Evolutionary conservation across 192 early-diverging fungal genomes (phyloP).

Genomic region (Anaeromyces robustus): DNA sequence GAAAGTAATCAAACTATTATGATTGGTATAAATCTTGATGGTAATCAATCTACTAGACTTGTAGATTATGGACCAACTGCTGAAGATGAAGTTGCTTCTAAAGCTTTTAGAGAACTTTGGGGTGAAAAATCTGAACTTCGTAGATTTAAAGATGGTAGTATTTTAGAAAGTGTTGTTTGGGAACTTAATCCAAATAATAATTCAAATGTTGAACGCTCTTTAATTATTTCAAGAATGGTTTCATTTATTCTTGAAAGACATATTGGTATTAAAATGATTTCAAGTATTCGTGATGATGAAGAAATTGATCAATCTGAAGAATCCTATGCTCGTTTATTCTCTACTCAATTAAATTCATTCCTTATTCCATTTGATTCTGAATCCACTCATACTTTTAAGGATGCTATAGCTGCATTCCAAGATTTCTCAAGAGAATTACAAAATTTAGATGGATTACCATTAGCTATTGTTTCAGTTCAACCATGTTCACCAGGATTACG

Average conservation of each 20-base stretch:
- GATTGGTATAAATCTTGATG: conserved; percentile 59
- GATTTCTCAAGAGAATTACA: conserved; percentile 43
- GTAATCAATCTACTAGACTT: conserved; percentile 42
- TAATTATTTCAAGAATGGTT: conserved; percentile 68
- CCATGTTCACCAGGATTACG: conserved; percentile 45
- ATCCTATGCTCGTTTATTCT: conserved; percentile 31
- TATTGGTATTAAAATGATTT: conserved; percentile 25
- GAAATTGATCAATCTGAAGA: conserved; percentile 4
- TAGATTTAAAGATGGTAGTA: conserved; percentile 86
- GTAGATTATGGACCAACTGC: conserved; percentile 79
- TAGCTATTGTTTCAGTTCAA: conserved; percentile 40
- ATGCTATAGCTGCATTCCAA: conserved; percentile 47
- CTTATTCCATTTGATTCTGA: conserved; percentile 26
- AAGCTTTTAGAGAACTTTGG: conserved; percentile 67
- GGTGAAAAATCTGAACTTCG: conserved; percentile 77
- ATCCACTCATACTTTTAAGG: conserved; percentile 35
- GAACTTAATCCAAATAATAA: conserved; percentile 9
- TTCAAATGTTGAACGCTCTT: conserved; percentile 29
- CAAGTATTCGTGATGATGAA: conserved; percentile 7
- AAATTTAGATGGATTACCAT: conserved; percentile 44
- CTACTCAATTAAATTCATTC: conserved; percentile 47
- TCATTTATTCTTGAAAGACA: conserved; percentile 61
- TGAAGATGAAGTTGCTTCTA: conserved; percentile 44
- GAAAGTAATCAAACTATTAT: background rate
- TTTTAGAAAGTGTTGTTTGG: conserved; percentile 81